Conservation (phyloP, 345 rosid genomes). For the Raphanus sativus region DNA sequence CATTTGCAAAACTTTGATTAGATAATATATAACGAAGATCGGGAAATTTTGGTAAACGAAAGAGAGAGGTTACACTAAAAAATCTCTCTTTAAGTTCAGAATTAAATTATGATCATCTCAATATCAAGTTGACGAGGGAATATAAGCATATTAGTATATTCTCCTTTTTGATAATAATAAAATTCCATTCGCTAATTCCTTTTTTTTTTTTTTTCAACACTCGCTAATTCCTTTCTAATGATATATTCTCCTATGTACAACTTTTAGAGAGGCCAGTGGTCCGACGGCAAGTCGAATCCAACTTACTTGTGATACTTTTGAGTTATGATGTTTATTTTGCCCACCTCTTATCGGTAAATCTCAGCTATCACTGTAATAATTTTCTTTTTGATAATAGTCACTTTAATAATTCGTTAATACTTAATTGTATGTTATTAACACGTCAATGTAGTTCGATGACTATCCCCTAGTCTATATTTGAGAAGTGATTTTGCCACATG, state of each 20-base stretch:
- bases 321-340: slow-evolving; percentile 7
- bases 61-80: neutral
- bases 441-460: neutral
- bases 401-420: neutral
- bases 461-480: too few relatives aligned
- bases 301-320: slow-evolving; percentile 3
- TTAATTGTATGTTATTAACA: neutral
- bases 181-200: slow-evolving; percentile 9
- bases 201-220: too few relatives aligned
- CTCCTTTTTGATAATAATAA: slow-evolving; percentile 12
- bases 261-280: slow-evolving; percentile 22
- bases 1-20: neutral
- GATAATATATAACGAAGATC: neutral
- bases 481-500: too few relatives aligned
- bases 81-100: neutral
- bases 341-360: neutral
- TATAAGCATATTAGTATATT: slow-evolving; percentile 32
- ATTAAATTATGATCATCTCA: neutral
- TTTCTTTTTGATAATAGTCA: too few relatives aligned
- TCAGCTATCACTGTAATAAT: neutral
- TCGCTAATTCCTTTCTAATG: slow-evolving; percentile 1
- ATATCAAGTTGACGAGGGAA: slow-evolving; percentile 16
- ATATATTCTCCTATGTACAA: slow-evolving; percentile 18
- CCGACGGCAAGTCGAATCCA: slow-evolving; percentile 24
- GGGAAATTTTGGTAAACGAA: neutral